Base-by-base conservation (phyloP, 2,329 filamentous ascomycete species). In the Alternaria atra region DNA sequence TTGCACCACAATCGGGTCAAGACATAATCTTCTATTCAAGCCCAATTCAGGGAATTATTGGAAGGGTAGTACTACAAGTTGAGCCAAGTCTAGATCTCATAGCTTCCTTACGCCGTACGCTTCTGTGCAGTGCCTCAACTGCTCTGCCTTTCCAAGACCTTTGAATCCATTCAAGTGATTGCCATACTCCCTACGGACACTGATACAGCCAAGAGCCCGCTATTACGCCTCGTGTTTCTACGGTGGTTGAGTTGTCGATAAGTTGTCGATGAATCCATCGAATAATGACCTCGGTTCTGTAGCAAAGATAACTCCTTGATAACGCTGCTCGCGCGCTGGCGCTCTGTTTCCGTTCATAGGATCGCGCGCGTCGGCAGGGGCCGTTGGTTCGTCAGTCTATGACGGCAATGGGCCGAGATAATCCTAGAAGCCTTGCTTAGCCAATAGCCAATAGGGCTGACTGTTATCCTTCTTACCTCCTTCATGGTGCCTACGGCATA, bases 401-500 rank as follows among this genome's bases (percentile, higher is more conserved):
- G 67, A 65, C 25, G 73, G 72, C 44, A 77, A 62, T 48, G 75
- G 74, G 48, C 78, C 78, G 60, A 80, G 77, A 54, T 79, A 80
- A 63, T 80, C 78, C 77, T 80, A 60, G n/a, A 47, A 55, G 43
- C 23, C 4, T 40, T 54, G 47, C 46, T 72, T 52, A 73, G 66
- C 47, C 48, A 48, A 58, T 62, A 30, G 47, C 46, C 27, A 35
- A 4, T 42, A 50, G 51, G 50, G 23, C 32, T 57, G 48, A 52
- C 54, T 20, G 35, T 44, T 5, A 32, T 17, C 17, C 12, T 40
- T 60, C 63, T 60, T 72, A 78, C 87, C 77, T 90, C 94, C 81
- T 97, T 97, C 83, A 99, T 97, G 70, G 93, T 98, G 62, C 94
- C 95, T 79, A 99, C 97, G 37, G 94, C 95, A 86, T 91, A 97